Conservation (phyloP, 352 stramenopile species). For the Phytophthora syringae region DNA sequence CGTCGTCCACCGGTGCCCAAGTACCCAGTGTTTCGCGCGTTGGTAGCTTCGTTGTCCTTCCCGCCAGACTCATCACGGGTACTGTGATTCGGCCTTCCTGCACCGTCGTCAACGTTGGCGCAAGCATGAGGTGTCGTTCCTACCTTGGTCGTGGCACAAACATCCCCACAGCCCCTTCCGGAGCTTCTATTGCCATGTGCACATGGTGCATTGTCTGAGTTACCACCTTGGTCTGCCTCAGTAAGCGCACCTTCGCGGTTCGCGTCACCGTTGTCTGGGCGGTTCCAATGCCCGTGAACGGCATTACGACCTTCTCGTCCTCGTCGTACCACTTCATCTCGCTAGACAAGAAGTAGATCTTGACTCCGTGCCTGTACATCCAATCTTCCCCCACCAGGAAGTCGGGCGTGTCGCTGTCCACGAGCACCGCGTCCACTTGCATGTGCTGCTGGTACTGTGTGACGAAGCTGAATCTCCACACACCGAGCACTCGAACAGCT, state of each 20-base stretch:
- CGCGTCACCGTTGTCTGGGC: not conserved
- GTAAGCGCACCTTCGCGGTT: not conserved
- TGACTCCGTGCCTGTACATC: constrained; percentile 1
- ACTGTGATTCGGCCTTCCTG: not conserved
- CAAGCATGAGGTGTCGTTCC: not conserved
- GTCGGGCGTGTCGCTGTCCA: not conserved
- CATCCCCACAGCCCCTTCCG: not conserved
- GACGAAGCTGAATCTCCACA: not conserved
- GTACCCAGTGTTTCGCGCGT: not conserved
- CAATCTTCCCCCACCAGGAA: constrained; percentile 9
- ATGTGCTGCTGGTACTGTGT: constrained; percentile 5
- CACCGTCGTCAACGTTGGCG: not conserved
- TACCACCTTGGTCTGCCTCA: not conserved
- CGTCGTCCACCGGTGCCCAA: not conserved
- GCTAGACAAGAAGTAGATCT: too few species aligned
- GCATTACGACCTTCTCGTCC: too few species aligned
- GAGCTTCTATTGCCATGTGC: not conserved
- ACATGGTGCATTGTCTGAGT: not conserved
- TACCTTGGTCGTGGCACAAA: not conserved
- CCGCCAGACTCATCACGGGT: not conserved
- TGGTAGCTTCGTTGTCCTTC: not conserved
- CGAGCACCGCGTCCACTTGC: not conserved
- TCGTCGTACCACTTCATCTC: too few species aligned
- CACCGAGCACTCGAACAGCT: not conserved
- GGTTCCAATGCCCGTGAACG: not conserved